Base-by-base conservation (phyloP, 2,329 filamentous ascomycete species). In the Paecilomyces niveus region DNA sequence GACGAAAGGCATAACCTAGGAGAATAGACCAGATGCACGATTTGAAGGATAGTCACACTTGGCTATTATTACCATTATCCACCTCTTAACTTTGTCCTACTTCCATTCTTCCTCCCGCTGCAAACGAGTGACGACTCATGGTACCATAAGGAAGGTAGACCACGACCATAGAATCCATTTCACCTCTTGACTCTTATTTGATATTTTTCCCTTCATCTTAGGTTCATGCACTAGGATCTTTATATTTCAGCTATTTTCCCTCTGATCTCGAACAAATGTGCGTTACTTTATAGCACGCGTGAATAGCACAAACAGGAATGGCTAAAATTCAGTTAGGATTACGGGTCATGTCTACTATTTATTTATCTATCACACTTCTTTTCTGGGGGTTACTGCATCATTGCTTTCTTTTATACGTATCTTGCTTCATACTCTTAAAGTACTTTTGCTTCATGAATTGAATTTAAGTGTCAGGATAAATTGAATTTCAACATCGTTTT, bases 1-100 rank as follows among this genome's bases (percentile, higher is more conserved):
- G 63, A 55, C 62, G 70, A 49, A 70, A 63, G 31, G 59, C 61
- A 10, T 35, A 63, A 66, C 26, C 53, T 62, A 33, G 56, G 62
- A 39, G 58, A 59, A 18, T 57, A 45, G 32, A 45, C 13, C 33
- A 13, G 26, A 15, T 32, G n/a, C 13, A 11, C 18, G 9, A 21
- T 32, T 29, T 11, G 15, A 62, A 65, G 33, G 53, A 61, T 18
- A 52, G 61, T 57, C 57, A 63, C 31, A 57, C 61, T 39, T 35
- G 62, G 51, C 62, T 26, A 15, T 18, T 54, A n/a, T 54, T 18
- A 45, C 18, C n/a, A 45, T 45, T 29, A 7, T 4, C 7, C 26
- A 29, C n/a, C 39, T 3, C 6, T 13, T 18, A 18, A 29, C 26
- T 4, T 45, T 54, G 13, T 8, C 15, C 32, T 50, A 31, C 55